Evolutionary conservation across 306 rosid species (phyloP).

Genomic region (Castanopsis chinensis): DNA sequence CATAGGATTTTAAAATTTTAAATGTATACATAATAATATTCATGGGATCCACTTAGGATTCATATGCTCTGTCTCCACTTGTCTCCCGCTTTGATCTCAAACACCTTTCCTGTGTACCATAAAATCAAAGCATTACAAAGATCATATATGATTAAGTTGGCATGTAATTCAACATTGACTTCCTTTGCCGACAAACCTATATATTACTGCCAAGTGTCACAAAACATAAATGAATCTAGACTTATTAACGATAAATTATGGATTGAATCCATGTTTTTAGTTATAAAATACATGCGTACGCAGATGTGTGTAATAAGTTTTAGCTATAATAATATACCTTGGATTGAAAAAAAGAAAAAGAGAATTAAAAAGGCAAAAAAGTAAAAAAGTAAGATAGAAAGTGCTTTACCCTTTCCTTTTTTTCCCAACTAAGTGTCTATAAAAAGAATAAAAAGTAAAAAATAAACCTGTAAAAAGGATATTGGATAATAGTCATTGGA

Average conservation of each 20-base stretch:
- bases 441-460: not conserved
- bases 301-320: too few species aligned
- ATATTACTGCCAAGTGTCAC: constrained; percentile 19
- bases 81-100: constrained; percentile 48
- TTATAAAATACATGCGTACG: too few species aligned
- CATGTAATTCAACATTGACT: constrained; percentile 27
- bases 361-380: too few species aligned
- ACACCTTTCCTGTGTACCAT: constrained; percentile 25
- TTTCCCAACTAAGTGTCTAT: not conserved
- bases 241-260: not conserved
- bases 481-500: not conserved
- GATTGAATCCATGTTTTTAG: too few species aligned
- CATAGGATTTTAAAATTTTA: not conserved
- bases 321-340: too few species aligned
- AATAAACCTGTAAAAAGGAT: not conserved
- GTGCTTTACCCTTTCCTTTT: not conserved
- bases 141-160: not conserved
- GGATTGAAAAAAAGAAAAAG: too few species aligned
- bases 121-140: constrained; percentile 29
- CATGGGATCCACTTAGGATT: constrained; percentile 63
- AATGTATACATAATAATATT: not conserved
- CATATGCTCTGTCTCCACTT: constrained; percentile 57
- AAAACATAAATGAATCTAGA: not conserved
- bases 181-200: constrained; percentile 38
- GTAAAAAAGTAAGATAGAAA: too few species aligned